Evolutionary conservation across 352 stramenopile genomes (phyloP).

Genomic region (Phytophthora tentaculata): DNA sequence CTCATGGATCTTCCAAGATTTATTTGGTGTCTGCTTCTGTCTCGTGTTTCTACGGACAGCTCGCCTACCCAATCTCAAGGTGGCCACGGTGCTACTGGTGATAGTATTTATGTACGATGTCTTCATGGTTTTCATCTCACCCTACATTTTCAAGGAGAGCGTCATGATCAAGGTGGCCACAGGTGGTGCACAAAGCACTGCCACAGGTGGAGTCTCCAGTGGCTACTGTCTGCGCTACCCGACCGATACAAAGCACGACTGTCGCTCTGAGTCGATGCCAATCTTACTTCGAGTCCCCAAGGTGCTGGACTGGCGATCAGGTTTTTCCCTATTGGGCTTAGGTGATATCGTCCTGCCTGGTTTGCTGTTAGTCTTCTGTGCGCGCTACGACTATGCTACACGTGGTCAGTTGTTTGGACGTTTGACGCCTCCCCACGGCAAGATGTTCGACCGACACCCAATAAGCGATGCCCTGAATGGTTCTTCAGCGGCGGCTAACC

Average conservation of each 20-base stretch:
- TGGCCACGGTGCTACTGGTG: conserved; percentile 91
- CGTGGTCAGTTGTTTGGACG: conserved; percentile 71
- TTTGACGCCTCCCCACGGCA: conserved; percentile 51
- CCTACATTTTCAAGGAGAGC: conserved; percentile 88
- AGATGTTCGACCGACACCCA: conserved; percentile 39
- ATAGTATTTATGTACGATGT: conserved; percentile 97
- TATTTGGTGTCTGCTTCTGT: conserved; percentile 94
- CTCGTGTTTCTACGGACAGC: conserved; percentile 93
- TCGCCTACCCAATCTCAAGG: conserved; percentile 92
- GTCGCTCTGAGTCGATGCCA: conserved; percentile 88
- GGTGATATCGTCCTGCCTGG: conserved; percentile 97
- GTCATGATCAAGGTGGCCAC: conserved; percentile 97
- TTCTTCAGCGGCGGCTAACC: conserved; percentile 3
- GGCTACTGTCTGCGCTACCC: conserved; percentile 81
- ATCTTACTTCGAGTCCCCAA: conserved; percentile 96
- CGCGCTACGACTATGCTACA: conserved; percentile 93
- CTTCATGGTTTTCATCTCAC: conserved; percentile 96
- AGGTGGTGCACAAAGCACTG: conserved; percentile 64
- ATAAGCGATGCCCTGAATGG: conserved; percentile 11
- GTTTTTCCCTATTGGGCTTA: conserved; percentile 94
- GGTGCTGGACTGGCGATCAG: conserved; percentile 92
- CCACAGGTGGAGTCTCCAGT: conserved; percentile 43
- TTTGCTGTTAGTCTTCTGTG: conserved; percentile 95
- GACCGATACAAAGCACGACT: conserved; percentile 62
- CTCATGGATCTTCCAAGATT: conserved; percentile 93